Conservation (phyloP, 2,329 filamentous ascomycete genomes). For the Emydomyces testavorans region DNA sequence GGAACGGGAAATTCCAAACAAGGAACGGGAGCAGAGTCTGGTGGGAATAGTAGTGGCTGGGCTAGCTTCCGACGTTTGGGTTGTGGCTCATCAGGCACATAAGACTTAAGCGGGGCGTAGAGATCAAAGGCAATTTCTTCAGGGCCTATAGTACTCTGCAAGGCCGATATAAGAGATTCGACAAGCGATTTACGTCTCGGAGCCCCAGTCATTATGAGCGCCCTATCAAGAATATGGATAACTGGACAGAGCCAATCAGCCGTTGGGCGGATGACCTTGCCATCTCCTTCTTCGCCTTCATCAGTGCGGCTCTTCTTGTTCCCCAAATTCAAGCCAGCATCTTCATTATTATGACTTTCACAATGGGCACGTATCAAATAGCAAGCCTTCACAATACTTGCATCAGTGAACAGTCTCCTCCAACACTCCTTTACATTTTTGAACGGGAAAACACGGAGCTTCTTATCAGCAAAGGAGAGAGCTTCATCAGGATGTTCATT, state of each 20-base stretch:
- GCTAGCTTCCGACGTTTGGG: conserved; percentile 27
- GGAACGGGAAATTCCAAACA: conserved; percentile 29
- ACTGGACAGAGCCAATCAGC: conserved; percentile 44
- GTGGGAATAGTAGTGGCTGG: conserved; percentile 23
- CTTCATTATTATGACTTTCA: conserved; percentile 5
- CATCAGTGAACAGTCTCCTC: conserved; percentile 48
- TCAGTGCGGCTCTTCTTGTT: conserved; percentile 11
- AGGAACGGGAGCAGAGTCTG: conserved; percentile 25
- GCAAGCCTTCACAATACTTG: conserved; percentile 40
- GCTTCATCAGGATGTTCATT: conserved; percentile 32
- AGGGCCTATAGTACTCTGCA: conserved; percentile 20
- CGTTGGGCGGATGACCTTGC: conserved; percentile 14
- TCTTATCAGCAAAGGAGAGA: conserved; percentile 40
- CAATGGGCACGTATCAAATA: conserved; percentile 19
- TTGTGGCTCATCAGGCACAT: conserved; percentile 6
- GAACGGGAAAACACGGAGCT: conserved; percentile 47
- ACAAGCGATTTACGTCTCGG: conserved; percentile 42
- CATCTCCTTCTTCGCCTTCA: conserved; percentile 4
- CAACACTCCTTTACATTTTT: conserved; percentile 46
- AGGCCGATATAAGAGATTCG: conserved; percentile 26
- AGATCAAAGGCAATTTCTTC: conserved; percentile 8
- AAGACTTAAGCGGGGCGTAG: conserved; percentile 8
- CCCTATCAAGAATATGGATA: conserved; percentile 59
- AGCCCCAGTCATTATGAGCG: conserved; percentile 62
- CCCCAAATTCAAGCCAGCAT: conserved; percentile 6